phyloP scores from a whole-genome alignment of 139 green algal species.

The Micromonas pusilla region DNA sequence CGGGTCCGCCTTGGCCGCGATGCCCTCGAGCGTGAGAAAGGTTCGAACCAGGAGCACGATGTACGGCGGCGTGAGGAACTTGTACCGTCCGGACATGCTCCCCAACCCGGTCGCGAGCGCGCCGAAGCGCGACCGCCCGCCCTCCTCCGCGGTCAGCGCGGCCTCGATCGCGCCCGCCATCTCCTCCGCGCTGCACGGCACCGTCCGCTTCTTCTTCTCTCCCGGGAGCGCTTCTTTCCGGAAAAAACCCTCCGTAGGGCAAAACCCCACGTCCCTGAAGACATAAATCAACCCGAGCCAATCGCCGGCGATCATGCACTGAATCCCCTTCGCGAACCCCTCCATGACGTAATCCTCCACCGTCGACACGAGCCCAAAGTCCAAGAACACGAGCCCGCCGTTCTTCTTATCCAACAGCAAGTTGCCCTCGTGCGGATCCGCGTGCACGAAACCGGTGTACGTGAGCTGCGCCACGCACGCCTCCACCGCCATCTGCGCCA shows the following conservation, averaged over 20 bases:
- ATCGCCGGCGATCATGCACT: conserved; percentile 33
- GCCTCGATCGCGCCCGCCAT: conserved; percentile 22
- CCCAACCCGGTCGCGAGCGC: conserved; percentile 30
- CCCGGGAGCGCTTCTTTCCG: not conserved
- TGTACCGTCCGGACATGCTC: conserved; percentile 27
- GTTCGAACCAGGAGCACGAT: conserved; percentile 38
- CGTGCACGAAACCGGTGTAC: conserved; percentile 40
- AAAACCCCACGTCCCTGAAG: conserved; percentile 34
- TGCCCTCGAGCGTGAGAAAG: conserved; percentile 39
- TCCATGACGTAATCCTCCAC: conserved; percentile 37
- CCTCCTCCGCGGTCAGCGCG: conserved; percentile 11
- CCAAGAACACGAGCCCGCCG: conserved; percentile 32
- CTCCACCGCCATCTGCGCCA: conserved; percentile 38
- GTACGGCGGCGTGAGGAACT: conserved; percentile 40
- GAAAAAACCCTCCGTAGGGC: conserved; percentile 7
- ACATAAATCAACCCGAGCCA: conserved; percentile 22
- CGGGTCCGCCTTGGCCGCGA: conserved; percentile 31
- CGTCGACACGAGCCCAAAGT: conserved; percentile 35
- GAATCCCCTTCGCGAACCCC: conserved; percentile 35
- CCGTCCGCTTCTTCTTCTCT: conserved; percentile 1
- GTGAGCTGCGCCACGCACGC: conserved; percentile 36
- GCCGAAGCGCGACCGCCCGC: conserved; percentile 27
- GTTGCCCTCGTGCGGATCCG: conserved; percentile 44
- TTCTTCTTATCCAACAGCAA: conserved; percentile 31
- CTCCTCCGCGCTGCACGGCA: conserved; percentile 20